Conservation (phyloP, 345 rosid genomes). For the Salix dunnii region DNA sequence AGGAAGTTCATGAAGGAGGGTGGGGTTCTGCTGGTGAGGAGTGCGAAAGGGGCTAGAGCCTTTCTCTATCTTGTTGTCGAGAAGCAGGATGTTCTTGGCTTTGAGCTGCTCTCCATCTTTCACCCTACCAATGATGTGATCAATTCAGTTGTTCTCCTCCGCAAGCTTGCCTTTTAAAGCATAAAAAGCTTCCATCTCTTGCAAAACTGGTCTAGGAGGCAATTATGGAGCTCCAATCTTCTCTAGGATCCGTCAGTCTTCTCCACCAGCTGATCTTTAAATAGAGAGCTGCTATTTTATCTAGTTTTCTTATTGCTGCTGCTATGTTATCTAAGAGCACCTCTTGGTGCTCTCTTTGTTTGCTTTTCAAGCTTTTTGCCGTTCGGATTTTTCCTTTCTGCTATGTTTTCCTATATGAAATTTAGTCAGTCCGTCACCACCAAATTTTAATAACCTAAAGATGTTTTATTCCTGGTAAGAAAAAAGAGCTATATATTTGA, state of each 20-base stretch:
- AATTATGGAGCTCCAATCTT: not conserved
- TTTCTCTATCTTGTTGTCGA: slow-evolving; percentile 38
- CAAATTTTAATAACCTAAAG: too few species aligned
- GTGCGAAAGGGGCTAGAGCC: slow-evolving; percentile 43
- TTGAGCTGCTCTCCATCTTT: slow-evolving; percentile 33
- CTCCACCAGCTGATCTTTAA: not conserved
- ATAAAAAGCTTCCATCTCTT: not conserved
- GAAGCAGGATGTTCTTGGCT: slow-evolving; percentile 25
- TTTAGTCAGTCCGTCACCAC: too few species aligned
- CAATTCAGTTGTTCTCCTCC: slow-evolving; percentile 35
- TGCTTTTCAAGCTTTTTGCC: not conserved
- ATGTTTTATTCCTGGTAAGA: not conserved
- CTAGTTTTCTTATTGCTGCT: not conserved
- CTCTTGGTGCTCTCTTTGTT: not conserved
- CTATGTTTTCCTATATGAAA: not conserved
- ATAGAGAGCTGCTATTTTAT: too few species aligned
- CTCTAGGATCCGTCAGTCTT: not conserved
- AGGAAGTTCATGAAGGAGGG: slow-evolving; percentile 34
- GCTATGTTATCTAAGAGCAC: not conserved
- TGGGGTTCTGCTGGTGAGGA: slow-evolving; percentile 32
- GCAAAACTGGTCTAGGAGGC: not conserved
- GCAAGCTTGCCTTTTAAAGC: slow-evolving; percentile 14
- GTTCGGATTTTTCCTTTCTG: not conserved
- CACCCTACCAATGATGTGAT: slow-evolving; percentile 40
- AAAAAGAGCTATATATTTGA: too few species aligned